These are phyloP conservation scores for Dillenia suffruticosa DNA, from an alignment of 164 flowering plant species.

Conservation along the genomic window DNA sequence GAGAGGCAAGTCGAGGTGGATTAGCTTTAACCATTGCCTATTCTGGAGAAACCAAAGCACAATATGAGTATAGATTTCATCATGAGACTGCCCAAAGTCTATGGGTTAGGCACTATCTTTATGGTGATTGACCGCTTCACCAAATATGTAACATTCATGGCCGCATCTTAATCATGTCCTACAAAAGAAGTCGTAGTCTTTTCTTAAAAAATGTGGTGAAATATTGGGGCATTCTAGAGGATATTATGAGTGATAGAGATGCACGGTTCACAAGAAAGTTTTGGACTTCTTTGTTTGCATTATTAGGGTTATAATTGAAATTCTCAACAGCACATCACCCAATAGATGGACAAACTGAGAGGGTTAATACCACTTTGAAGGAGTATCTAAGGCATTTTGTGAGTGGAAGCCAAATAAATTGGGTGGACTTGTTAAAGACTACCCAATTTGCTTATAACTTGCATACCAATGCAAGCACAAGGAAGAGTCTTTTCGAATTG, in stretches of 20 bases:
- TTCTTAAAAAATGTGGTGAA: not conserved
- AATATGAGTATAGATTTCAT: slow-evolving; percentile 14
- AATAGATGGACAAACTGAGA: slow-evolving; percentile 4
- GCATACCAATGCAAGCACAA: no score
- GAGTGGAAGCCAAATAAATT: not conserved
- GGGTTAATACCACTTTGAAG: not conserved
- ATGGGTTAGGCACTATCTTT: not conserved
- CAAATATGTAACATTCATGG: slow-evolving; percentile 8
- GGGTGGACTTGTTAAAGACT: no score
- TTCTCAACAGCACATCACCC: slow-evolving; percentile 1
- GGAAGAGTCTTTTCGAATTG: no score
- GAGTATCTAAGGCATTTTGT: slow-evolving; percentile 1
- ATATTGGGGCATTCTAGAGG: not conserved
- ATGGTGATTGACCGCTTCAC: slow-evolving; percentile 9
- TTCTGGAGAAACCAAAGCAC: not conserved
- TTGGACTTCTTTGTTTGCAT: not conserved
- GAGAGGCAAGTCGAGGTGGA: slow-evolving; percentile 5
- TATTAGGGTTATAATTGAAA: not conserved
- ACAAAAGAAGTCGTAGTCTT: not conserved
- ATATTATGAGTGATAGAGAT: not conserved
- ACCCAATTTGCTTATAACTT: no score
- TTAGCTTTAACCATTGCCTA: slow-evolving; percentile 15
- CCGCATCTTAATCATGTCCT: not conserved
- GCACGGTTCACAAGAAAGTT: not conserved
- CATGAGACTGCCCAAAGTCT: slow-evolving; percentile 1